A percentile compares a stretch with the other conserved stretches of the same genome.
Evolutionary conservation across 2,329 filamentous ascomycete species (phyloP).

Genomic region (Hypoxylon sp.): DNA sequence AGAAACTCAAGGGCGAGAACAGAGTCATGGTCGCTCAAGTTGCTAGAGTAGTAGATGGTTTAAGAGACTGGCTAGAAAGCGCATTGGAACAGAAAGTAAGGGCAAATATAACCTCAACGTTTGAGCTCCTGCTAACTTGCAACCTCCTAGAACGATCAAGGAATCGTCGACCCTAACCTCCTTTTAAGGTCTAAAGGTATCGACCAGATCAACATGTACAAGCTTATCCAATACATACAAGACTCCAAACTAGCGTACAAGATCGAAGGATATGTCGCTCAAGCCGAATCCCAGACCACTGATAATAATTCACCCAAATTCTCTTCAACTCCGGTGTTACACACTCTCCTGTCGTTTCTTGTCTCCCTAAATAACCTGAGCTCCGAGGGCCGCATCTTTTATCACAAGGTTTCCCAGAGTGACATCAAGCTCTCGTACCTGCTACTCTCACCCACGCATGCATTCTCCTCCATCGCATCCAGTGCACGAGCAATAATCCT

Average conservation of each 20-base stretch:
- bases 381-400: slow-evolving; percentile 76
- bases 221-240: slow-evolving; percentile 87
- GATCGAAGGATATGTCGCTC: slow-evolving; percentile 86
- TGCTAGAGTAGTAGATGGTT: slow-evolving; percentile 84
- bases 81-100: slow-evolving; percentile 65
- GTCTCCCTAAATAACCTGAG: slow-evolving; percentile 89
- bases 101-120: neutral
- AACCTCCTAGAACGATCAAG: slow-evolving; percentile 66
- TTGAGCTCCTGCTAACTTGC: slow-evolving; percentile 40
- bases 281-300: slow-evolving; percentile 65
- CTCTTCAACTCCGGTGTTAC: slow-evolving; percentile 68
- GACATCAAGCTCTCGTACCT: slow-evolving; percentile 83
- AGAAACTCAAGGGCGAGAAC: slow-evolving; percentile 90
- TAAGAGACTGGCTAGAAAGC: slow-evolving; percentile 76
- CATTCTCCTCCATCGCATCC: slow-evolving; percentile 89
- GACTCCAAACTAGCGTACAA: slow-evolving; percentile 95
- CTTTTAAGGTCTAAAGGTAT: slow-evolving; percentile 87
- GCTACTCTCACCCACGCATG: slow-evolving; percentile 89
- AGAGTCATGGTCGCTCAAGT: slow-evolving; percentile 91
- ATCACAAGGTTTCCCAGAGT: slow-evolving; percentile 62
- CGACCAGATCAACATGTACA: slow-evolving; percentile 95
- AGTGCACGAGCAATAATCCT: slow-evolving; percentile 89
- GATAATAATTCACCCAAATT: slow-evolving; percentile 45
- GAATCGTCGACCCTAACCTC: slow-evolving; percentile 77
- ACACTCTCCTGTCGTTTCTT: slow-evolving; percentile 74